Evolutionary conservation across 2,329 filamentous ascomycete genomes (phyloP), one percentile per base, ranked within the genome.

Genomic region (Fusarium acutatum): DNA sequence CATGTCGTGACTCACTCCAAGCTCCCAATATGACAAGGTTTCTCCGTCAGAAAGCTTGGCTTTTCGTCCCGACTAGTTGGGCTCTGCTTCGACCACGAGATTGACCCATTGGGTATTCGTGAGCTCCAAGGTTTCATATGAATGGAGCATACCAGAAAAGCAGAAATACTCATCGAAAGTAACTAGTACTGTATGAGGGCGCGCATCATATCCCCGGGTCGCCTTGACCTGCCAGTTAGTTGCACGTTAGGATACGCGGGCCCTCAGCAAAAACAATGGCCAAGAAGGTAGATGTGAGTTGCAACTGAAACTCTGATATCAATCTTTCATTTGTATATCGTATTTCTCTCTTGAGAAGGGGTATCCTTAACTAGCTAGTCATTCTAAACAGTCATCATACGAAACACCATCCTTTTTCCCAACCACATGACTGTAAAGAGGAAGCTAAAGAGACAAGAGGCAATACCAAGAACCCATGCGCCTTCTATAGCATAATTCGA

Each of bases 401-500:
- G 49, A 24, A 43, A 22, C n/a, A 71, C 56, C 62, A 72, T 56
- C 22, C 70, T 72, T 22, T 50, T 73, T 10, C 70, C 62, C 24
- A 77, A 30, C 62, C 72, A 77, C 32, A 60, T 44, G 22, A 77
- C 3, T 2, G 57, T 74, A 28, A 76, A 49, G 3, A 62, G 57
- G 44, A 75, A 73, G 11, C 67, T 64, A 22, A 69, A 57, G 10
- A 75, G 43, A 13, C 69, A 77, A 6, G 74, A 75, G 6, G 57
- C 70, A 57, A 68, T 67, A 6, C 47, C 69, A 24, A 72, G 72
- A 44, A 78, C 58, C 75, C 71, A 78, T 17, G 73, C 60, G 6
- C 68, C 53, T 20, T 79, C 77, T 17, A 64, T 69, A 12, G 60
- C 56, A 30, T 72, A 72, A 20, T 68, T 67, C 2, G 64, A 67